Base-by-base conservation (phyloP, 169 alveolate genomes). In the Ichthyophthirius multifiliis region DNA sequence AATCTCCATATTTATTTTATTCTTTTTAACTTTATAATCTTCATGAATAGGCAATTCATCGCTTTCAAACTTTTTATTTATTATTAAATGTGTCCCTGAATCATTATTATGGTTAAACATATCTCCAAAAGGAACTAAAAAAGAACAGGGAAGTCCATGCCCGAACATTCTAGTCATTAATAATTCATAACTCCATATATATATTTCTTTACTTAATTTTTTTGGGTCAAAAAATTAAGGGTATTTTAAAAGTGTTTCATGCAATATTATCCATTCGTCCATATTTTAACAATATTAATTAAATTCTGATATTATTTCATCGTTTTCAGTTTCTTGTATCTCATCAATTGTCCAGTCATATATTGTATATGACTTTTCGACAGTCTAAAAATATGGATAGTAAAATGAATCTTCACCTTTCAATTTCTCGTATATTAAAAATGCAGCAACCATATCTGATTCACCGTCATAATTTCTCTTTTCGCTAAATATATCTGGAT, bases 41-140 rank as follows among this genome's bases (percentile, higher is more conserved):
- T 67, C 32, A 35, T 67, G 77, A n/a, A 15, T 34, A 20, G 65
- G n/a, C 20, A 47, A 20, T 1, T 41, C 23, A 65, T 79, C 20
- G 37, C 30, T 18, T 55, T 81, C 86, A n/a, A 67, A 55, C 0
- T 43, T 47, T 23, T 16, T 47, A 47, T 81, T 39, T 9, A 81
- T 71, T 18, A 71, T 30, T 35, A 71, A 43, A 48, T 81, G 86
- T 6, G 86, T 81, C 15, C 76, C 48, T 20, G 82, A 48, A 15
- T 30, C 43, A 73, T 62, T 71, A 18, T 78, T 55, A 82, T 88
- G 93, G 46, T 88, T 88, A 18, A 88, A 62, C 43, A 84, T 65
- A 75, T 88, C 93, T 18, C 91, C 93, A 15, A 84, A 16, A 7
- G 93, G 93, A 5, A 88, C 78, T 62, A 88, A 47, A 75, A 82